Evolutionary conservation across 768 basidiomycete species (phyloP).

Genomic region (Tephrocybe sp.): DNA sequence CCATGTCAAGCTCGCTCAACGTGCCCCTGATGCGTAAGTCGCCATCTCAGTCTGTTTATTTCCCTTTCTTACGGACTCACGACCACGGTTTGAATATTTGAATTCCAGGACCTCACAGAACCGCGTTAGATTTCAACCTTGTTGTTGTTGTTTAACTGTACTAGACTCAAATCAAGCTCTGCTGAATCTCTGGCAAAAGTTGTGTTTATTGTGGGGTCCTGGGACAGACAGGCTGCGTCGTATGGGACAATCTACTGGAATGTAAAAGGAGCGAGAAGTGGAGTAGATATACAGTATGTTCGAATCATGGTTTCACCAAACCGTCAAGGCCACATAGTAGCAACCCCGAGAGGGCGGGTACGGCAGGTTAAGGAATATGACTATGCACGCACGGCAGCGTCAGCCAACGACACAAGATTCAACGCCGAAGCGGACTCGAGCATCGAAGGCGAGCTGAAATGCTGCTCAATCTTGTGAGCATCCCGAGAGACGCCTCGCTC

Average conservation of each 20-base stretch:
- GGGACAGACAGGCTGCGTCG: too few species aligned
- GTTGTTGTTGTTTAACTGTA: too few species aligned
- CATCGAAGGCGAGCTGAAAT: conserved; percentile 22
- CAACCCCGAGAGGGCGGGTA: conserved; percentile 46
- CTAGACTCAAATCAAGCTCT: too few species aligned
- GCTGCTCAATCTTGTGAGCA: conserved; percentile 38
- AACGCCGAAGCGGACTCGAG: conserved; percentile 25
- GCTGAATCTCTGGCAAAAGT: too few species aligned
- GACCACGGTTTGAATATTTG: too few species aligned
- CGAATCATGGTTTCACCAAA: conserved; percentile 80
- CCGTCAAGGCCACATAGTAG: conserved; percentile 82
- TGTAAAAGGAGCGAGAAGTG: too few species aligned
- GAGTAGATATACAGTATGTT: conserved; percentile 44
- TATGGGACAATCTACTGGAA: too few species aligned
- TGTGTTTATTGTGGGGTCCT: too few species aligned
- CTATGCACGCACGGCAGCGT: conserved; percentile 42
- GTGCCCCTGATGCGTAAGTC: conserved; percentile 12
- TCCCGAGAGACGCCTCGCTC: conserved; percentile 61
- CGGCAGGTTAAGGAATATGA: conserved; percentile 85
- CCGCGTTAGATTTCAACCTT: too few species aligned
- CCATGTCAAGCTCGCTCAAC: conserved; percentile 7
- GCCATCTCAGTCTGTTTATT: not conserved
- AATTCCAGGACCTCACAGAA: too few species aligned
- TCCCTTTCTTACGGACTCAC: not conserved
- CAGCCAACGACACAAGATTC: conserved; percentile 50